phyloP scores from a whole-genome alignment of 306 rosid genomes.

The Trichosanthes cucumerina region DNA sequence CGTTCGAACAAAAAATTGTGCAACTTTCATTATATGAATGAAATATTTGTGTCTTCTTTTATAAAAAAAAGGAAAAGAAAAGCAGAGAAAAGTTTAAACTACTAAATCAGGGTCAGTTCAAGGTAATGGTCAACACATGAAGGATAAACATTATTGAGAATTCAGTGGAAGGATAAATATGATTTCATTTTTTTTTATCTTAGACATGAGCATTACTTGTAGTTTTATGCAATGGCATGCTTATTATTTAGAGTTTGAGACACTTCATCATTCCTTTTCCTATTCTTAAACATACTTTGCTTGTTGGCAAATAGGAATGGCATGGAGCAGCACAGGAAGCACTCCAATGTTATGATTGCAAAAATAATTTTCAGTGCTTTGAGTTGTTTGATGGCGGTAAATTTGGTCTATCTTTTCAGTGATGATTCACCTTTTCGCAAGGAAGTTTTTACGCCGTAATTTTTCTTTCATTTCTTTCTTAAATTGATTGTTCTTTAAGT shows the following conservation, averaged over 20 bases:
- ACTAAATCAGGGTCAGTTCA: too few species aligned
- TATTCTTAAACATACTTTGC: not conserved
- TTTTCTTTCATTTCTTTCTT: not conserved
- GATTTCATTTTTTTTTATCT: not conserved
- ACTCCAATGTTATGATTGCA: conserved; percentile 28
- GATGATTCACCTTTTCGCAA: conserved; percentile 63
- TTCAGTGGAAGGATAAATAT: not conserved
- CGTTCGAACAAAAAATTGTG: too few species aligned
- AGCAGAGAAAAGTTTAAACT: too few species aligned
- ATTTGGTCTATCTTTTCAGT: conserved; percentile 48
- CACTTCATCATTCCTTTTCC: not conserved
- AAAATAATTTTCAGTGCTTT: conserved; percentile 46
- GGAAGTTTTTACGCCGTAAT: conserved; percentile 78
- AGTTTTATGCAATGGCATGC: not conserved
- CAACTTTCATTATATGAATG: too few species aligned
- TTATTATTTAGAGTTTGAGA: not conserved
- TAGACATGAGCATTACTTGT: not conserved
- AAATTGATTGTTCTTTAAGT: not conserved
- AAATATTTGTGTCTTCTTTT: too few species aligned
- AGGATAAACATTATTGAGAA: not conserved
- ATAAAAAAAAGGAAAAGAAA: too few species aligned
- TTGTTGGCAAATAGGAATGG: conserved; percentile 27
- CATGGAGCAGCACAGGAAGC: conserved; percentile 23
- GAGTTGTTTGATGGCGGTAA: conserved; percentile 61
- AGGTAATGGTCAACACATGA: too few species aligned